phyloP scores from a whole-genome alignment of 2,329 filamentous ascomycete species.

The Clonostachys solani region DNA sequence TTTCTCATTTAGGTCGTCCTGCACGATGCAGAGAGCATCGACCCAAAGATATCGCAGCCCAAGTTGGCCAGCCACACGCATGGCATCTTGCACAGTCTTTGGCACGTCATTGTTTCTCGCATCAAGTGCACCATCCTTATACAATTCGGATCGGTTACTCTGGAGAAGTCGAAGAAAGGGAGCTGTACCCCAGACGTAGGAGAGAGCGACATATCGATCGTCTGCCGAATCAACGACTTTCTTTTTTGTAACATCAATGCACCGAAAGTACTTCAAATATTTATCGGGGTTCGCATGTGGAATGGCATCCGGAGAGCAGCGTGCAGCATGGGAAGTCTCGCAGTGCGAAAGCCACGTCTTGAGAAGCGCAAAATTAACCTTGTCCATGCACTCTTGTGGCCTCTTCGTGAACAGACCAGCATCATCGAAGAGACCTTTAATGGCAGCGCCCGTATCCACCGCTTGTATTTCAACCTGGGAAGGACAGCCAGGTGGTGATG shows the following conservation, averaged over 20 bases:
- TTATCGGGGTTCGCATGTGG: not conserved
- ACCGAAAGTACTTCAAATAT: not conserved
- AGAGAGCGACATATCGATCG: not conserved
- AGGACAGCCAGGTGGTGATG: not conserved
- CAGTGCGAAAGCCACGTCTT: not conserved
- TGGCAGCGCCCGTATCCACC: not conserved
- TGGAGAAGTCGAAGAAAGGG: not conserved
- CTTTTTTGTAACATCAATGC: not conserved
- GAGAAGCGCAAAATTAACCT: not conserved
- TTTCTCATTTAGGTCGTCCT: constrained; percentile 5
- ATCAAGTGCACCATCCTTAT: not conserved
- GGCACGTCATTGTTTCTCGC: not conserved
- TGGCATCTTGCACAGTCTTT: constrained; percentile 6
- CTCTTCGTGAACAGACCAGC: not conserved
- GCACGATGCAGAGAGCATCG: constrained; percentile 6
- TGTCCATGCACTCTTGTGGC: not conserved
- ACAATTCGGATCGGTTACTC: not conserved
- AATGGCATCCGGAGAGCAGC: not conserved
- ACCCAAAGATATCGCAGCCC: constrained; percentile 11
- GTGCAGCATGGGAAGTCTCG: not conserved
- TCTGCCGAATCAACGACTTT: not conserved
- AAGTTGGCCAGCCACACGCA: constrained; percentile 10
- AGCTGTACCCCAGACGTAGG: not conserved
- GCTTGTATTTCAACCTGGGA: not conserved
- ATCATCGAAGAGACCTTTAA: not conserved